These are phyloP conservation scores for Colletotrichum ledebouriae DNA, from an alignment of 2,329 filamentous ascomycete species.

Conservation along the genomic window DNA sequence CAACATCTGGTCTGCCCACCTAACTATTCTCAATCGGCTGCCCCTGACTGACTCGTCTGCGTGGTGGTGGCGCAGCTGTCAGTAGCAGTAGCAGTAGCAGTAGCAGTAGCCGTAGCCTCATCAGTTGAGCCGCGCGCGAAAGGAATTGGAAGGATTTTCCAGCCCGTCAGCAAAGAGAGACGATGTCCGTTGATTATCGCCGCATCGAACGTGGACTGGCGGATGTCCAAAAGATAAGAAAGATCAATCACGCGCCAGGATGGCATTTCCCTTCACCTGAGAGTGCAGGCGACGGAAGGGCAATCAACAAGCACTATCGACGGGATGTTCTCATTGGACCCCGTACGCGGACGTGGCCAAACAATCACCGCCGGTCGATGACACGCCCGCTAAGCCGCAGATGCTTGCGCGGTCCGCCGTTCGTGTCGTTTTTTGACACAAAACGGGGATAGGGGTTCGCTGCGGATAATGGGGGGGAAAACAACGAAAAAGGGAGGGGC, in stretches of 20 bases:
- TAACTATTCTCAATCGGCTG: constrained; percentile 1
- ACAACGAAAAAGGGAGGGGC: neutral
- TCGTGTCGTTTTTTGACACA: constrained; percentile 19
- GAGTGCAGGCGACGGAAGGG: constrained; percentile 10
- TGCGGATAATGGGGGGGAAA: constrained; percentile 14
- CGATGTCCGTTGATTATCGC: neutral
- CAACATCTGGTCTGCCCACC: too few species aligned
- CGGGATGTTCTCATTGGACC: constrained; percentile 7
- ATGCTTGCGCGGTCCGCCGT: constrained; percentile 29
- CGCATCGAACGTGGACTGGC: too few species aligned
- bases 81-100: neutral
- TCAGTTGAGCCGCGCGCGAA: constrained; percentile 14
- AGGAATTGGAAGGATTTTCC: neutral
- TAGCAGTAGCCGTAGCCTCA: neutral
- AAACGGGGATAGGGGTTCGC: constrained; percentile 24
- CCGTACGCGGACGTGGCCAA: constrained; percentile 7
- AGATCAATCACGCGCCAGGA: too few species aligned
- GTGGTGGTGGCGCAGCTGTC: constrained; percentile 2
- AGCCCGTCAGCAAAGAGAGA: neutral
- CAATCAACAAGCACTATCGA: constrained; percentile 18
- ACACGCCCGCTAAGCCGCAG: constrained; percentile 27
- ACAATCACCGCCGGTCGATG: neutral
- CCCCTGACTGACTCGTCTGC: constrained; percentile 6
- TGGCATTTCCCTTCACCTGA: constrained; percentile 21
- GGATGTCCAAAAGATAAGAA: neutral